Percentiles rank a stretch among this genome's conserved stretches.
Conservation (phyloP, 352 stramenopile genomes). For the Phytophthora nicotianae region DNA sequence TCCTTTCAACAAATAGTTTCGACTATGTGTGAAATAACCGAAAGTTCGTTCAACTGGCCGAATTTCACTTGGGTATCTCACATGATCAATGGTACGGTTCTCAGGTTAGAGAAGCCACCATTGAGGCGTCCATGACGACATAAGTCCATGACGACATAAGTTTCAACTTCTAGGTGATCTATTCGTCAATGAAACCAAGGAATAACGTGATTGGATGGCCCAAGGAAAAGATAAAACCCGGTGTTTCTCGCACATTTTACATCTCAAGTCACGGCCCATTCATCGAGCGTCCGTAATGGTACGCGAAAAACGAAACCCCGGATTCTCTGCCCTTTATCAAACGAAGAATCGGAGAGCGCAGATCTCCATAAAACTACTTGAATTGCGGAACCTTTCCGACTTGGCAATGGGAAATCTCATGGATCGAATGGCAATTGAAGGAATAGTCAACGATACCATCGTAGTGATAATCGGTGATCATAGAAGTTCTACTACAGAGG, state of each 20-base stretch:
- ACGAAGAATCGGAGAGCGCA: conserved; percentile 20
- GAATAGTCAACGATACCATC: conserved; percentile 59
- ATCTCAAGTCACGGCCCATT: conserved; percentile 60
- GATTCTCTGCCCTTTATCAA: conserved; percentile 43
- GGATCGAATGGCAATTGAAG: conserved; percentile 42
- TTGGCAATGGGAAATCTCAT: conserved; percentile 53
- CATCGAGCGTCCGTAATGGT: conserved; percentile 43
- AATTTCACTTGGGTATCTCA: conserved; percentile 40
- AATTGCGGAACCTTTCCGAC: conserved; percentile 60
- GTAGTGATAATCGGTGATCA: conserved; percentile 59
- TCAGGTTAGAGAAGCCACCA: conserved; percentile 8
- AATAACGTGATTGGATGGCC: conserved; percentile 26
- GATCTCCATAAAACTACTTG: conserved; percentile 32
- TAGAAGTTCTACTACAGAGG: conserved; percentile 21
- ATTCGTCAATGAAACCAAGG: conserved; percentile 44
- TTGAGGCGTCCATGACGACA: conserved; percentile 60
- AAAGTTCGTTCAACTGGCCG: conserved; percentile 38
- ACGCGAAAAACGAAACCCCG: conserved; percentile 28
- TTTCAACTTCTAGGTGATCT: conserved; percentile 51
- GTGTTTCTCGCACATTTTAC: conserved; percentile 64
- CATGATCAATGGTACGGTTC: conserved; percentile 34
- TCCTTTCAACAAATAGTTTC: conserved; percentile 52
- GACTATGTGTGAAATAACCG: conserved; percentile 40
- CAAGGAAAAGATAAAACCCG: conserved; percentile 30
- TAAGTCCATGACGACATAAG: conserved; percentile 54